Percentiles rank a stretch among this genome's conserved stretches.
Conservation (phyloP, 257 asterid species). For the Rauvolfia tetraphylla region DNA sequence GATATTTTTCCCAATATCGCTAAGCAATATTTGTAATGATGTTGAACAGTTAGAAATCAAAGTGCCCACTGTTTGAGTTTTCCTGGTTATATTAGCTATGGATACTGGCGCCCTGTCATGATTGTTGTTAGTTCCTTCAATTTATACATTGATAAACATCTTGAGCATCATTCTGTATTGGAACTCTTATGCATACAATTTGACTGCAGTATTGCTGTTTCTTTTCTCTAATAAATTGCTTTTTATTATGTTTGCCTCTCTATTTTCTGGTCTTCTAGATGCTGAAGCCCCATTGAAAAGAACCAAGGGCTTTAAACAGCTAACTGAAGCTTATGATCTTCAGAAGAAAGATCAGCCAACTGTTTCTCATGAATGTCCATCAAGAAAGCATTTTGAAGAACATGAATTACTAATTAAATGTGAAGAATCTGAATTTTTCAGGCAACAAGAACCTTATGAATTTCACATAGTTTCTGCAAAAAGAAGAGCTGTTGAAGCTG, state of each 20-base stretch:
- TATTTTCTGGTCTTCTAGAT: neutral
- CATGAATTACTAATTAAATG: neutral
- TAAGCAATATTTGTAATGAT: neutral
- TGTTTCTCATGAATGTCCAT: neutral
- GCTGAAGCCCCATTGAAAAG: neutral
- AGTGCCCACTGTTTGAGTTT: neutral
- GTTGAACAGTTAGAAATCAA: neutral
- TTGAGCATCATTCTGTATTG: neutral
- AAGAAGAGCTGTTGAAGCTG: neutral
- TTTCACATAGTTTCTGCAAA: neutral
- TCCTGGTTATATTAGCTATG: neutral
- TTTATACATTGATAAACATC: neutral
- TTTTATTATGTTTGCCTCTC: constrained; percentile 1
- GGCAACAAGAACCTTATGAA: neutral
- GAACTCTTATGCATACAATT: neutral
- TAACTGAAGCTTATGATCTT: neutral
- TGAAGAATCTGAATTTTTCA: neutral
- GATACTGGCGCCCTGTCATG: neutral
- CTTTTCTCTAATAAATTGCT: neutral
- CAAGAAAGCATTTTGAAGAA: neutral
- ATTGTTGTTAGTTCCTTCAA: neutral
- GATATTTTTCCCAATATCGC: neutral
- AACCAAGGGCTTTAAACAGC: neutral
- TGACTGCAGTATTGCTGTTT: neutral
- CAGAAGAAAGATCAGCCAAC: neutral